These are phyloP conservation scores for Cordyceps pruinosa DNA, from an alignment of 2,329 filamentous ascomycete species.

Conservation along the genomic window DNA sequence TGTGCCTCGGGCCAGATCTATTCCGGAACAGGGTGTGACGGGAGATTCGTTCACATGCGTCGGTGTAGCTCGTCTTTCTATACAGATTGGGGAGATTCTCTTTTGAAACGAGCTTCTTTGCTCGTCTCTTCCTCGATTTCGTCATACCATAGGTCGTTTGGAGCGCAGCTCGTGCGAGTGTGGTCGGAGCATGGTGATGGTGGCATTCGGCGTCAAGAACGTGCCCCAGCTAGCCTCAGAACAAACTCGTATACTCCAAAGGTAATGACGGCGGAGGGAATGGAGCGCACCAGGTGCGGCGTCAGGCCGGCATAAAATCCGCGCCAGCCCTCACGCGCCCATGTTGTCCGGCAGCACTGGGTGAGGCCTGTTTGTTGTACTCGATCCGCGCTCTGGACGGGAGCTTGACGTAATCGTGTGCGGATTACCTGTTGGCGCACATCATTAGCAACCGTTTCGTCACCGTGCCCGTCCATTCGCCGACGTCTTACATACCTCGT, in stretches of 20 bases:
- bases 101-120: too few relatives aligned
- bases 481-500: constrained; percentile 54
- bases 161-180: too few relatives aligned
- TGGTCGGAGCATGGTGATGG: too few relatives aligned
- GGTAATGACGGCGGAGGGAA: constrained; percentile 91
- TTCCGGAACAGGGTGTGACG: too few relatives aligned
- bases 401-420: constrained; percentile 80
- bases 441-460: constrained; percentile 2
- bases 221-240: constrained; percentile 29
- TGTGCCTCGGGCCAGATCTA: too few relatives aligned
- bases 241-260: constrained; percentile 76
- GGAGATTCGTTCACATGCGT: too few relatives aligned
- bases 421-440: constrained; percentile 58
- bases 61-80: too few relatives aligned
- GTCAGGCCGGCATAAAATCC: constrained; percentile 81
- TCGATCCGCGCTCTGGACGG: constrained; percentile 56
- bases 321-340: constrained; percentile 78
- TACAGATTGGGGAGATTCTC: too few relatives aligned
- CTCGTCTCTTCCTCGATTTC: too few relatives aligned
- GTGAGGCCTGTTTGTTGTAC: constrained; percentile 82
- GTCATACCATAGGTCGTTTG: too few relatives aligned
- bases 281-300: constrained; percentile 81
- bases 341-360: constrained; percentile 83
- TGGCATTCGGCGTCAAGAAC: background rate
- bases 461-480: background rate